These are phyloP conservation scores for Cutaneotrichosporon sp. DNA, from an alignment of 1,284 basidiomycete genomes.

Conservation along the genomic window DNA sequence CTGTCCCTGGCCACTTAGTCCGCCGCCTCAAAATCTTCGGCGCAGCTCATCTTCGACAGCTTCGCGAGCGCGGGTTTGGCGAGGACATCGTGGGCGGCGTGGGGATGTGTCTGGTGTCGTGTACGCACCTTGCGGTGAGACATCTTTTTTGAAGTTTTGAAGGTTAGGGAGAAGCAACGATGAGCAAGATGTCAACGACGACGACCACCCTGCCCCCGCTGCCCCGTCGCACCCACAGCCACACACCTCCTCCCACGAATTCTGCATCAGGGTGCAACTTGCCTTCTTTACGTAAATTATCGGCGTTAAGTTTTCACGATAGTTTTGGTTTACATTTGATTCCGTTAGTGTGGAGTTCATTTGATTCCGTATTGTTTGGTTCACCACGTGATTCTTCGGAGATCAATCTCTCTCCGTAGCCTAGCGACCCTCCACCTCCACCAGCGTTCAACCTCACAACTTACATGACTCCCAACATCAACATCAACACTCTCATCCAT, in stretches of 20 bases:
- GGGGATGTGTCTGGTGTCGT: background rate
- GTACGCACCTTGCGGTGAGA: conserved; percentile 44
- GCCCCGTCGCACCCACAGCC: background rate
- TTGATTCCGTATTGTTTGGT: too few species aligned
- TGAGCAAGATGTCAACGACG: background rate
- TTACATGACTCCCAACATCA: background rate
- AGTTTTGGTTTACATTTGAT: too few species aligned
- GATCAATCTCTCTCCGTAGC: background rate
- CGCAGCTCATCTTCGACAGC: background rate
- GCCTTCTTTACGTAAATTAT: too few species aligned
- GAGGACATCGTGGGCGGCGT: background rate
- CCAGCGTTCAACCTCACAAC: too few species aligned
- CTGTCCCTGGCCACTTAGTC: too few species aligned
- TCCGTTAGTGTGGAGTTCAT: too few species aligned
- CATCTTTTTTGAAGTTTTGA: conserved; percentile 34
- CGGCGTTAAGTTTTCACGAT: background rate
- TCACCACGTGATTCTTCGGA: too few species aligned
- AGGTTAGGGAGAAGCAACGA: conserved; percentile 11
- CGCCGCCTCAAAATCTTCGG: conserved; percentile 2
- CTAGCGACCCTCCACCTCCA: too few species aligned
- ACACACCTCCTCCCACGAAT: background rate
- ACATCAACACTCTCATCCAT: too few species aligned
- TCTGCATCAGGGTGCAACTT: too few species aligned
- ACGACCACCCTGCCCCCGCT: background rate
- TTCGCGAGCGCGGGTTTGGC: background rate